These are phyloP conservation scores for Yamadazyma paraphyllophila DNA, from an alignment of 805 yeast species.

Conservation along the genomic window DNA sequence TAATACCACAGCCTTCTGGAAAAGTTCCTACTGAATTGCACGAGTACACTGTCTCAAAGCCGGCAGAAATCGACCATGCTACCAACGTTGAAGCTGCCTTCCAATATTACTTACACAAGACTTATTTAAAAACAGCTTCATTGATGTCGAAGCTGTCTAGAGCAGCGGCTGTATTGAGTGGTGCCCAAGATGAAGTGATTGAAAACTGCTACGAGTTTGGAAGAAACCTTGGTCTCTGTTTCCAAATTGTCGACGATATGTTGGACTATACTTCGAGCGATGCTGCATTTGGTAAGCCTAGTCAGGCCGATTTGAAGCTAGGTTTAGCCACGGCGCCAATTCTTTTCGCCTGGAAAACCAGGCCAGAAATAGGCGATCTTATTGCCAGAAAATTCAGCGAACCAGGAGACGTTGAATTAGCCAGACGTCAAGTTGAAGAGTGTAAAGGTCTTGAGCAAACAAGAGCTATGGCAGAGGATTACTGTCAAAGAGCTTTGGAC, in stretches of 20 bases:
- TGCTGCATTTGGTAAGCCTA: conserved; percentile 85
- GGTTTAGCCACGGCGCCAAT: conserved; percentile 98
- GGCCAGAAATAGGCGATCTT: conserved; percentile 79
- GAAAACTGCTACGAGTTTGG: conserved; percentile 91
- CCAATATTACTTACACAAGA: conserved; percentile 91
- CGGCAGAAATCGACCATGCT: conserved; percentile 48
- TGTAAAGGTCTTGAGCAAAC: conserved; percentile 79
- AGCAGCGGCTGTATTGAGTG: conserved; percentile 89
- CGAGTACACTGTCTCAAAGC: conserved; percentile 50
- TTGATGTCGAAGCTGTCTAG: conserved; percentile 91
- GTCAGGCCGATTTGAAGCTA: conserved; percentile 89
- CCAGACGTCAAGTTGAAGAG: conserved; percentile 68
- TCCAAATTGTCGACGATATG: conserved; percentile 95
- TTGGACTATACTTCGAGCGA: conserved; percentile 91
- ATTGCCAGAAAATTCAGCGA: conserved; percentile 79
- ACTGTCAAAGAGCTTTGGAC: conserved; percentile 70
- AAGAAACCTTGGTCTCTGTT: conserved; percentile 88
- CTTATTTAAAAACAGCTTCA: conserved; percentile 92
- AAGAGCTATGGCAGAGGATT: conserved; percentile 68
- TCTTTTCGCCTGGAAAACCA: conserved; percentile 87
- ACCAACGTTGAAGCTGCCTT: conserved; percentile 83
- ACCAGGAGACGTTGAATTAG: conserved; percentile 82
- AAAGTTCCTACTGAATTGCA: conserved; percentile 58
- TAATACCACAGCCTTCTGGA: conserved; percentile 58
- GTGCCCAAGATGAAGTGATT: conserved; percentile 70